Conservation (phyloP, 495 filamentous ascomycete species). For the Immersiella caudata region DNA sequence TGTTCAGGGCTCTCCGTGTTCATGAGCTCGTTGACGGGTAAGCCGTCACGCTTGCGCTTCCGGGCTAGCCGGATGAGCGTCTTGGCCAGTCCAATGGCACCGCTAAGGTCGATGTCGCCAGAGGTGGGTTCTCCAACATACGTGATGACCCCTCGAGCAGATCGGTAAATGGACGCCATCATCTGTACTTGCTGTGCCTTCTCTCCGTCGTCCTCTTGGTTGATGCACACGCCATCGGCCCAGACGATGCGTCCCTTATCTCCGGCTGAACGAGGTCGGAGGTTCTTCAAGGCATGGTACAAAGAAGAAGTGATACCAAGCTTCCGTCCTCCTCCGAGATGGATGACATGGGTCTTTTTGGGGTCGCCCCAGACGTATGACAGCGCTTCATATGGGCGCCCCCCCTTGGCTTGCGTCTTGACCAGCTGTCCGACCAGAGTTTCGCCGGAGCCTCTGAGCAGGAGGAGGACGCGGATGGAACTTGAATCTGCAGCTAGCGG, state of each 20-base stretch:
- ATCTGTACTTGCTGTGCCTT: conserved; percentile 27
- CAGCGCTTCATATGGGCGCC: neutral
- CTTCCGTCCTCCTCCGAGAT: neutral
- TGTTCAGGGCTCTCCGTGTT: neutral
- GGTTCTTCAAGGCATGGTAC: neutral
- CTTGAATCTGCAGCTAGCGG: no score
- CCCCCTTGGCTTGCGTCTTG: neutral
- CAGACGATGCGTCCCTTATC: conserved; percentile 25
- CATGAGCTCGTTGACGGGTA: neutral
- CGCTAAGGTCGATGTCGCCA: neutral
- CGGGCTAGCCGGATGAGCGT: neutral
- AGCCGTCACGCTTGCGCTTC: neutral
- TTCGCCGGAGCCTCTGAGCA: neutral
- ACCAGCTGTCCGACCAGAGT: neutral
- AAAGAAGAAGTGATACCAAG: neutral
- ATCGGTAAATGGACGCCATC: conserved; percentile 41
- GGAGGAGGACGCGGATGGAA: neutral
- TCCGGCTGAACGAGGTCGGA: neutral
- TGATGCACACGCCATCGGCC: conserved; percentile 40
- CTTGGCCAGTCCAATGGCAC: neutral
- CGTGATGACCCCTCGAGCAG: neutral
- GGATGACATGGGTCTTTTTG: neutral
- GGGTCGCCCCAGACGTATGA: neutral
- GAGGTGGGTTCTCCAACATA: neutral
- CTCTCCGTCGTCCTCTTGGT: conserved; percentile 30